phyloP scores from a whole-genome alignment of 2,329 filamentous ascomycete genomes.

The Dothistroma pini region DNA sequence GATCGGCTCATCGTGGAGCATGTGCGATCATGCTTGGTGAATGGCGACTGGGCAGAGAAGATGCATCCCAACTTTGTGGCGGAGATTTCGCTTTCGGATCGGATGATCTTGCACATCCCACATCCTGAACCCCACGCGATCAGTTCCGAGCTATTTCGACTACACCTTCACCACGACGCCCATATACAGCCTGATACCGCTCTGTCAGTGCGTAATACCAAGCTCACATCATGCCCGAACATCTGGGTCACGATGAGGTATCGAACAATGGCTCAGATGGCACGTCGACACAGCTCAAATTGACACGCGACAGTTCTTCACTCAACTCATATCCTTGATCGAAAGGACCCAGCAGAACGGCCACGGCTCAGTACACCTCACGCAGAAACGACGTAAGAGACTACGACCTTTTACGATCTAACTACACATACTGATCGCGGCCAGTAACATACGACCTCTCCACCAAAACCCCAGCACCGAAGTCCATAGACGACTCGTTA shows the following conservation, averaged over 20 bases:
- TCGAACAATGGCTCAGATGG: background rate
- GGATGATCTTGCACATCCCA: slow-evolving; percentile 1
- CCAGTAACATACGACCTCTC: slow-evolving; percentile 43
- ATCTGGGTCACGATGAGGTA: slow-evolving; percentile 62
- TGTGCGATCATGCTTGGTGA: background rate
- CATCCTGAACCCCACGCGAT: slow-evolving; percentile 1
- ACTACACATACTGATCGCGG: background rate
- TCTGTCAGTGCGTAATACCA: background rate
- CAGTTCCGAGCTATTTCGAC: background rate
- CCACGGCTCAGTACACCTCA: slow-evolving; percentile 70
- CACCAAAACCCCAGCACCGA: slow-evolving; percentile 38
- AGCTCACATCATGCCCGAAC: slow-evolving; percentile 43
- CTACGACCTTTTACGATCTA: background rate
- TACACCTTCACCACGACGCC: slow-evolving; percentile 5
- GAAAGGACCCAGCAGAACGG: slow-evolving; percentile 62
- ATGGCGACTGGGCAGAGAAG: background rate
- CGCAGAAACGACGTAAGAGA: slow-evolving; percentile 66
- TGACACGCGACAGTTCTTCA: slow-evolving; percentile 63
- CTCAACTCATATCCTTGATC: slow-evolving; percentile 64
- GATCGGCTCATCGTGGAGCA: slow-evolving; percentile 25
- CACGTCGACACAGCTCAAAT: background rate
- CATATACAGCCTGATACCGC: background rate
- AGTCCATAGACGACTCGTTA: slow-evolving; percentile 51
- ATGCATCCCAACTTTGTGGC: slow-evolving; percentile 1
- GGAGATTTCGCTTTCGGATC: background rate